A percentile compares a stretch with the other conserved stretches of the same genome.
These are phyloP conservation scores for Canna indica DNA, from an alignment of 176 grass and related monocot genomes.

Conservation along the genomic window DNA sequence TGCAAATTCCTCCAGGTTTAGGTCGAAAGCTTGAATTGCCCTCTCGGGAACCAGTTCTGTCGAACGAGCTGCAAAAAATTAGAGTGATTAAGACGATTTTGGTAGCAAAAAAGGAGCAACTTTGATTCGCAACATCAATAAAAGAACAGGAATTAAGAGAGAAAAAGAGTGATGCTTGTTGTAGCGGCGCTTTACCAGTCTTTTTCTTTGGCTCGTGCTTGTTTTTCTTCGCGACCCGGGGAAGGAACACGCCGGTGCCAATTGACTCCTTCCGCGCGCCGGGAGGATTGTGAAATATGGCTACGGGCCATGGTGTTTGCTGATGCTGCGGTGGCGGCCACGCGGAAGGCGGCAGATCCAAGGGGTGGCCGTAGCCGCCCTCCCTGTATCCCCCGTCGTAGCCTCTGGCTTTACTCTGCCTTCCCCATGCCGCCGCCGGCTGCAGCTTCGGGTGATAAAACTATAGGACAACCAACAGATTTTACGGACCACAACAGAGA, in stretches of 20 bases:
- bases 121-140: no score
- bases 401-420: not conserved
- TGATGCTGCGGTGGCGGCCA: slow-evolving; percentile 47
- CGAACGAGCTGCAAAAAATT: not conserved
- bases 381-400: not conserved
- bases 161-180: not conserved
- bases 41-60: not conserved
- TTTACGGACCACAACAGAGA: not conserved
- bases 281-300: slow-evolving; percentile 38
- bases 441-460: slow-evolving; percentile 26
- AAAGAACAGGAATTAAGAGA: not conserved
- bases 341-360: slow-evolving; percentile 30
- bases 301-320: slow-evolving; percentile 20
- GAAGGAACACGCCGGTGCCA: slow-evolving; percentile 82
- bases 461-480: not conserved
- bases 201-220: slow-evolving; percentile 35
- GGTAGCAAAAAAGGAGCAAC: not conserved
- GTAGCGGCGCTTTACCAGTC: slow-evolving; percentile 21
- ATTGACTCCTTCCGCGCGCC: slow-evolving; percentile 53
- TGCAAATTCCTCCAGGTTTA: not conserved
- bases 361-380: not conserved
- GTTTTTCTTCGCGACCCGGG: slow-evolving; percentile 24
- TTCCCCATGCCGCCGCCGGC: not conserved
- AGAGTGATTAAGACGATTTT: not conserved
- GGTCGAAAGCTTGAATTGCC: not conserved